Percentiles rank a stretch among this genome's conserved stretches.
These are phyloP conservation scores for Kwoniella botswanensis DNA, from an alignment of 768 basidiomycete genomes.

Conservation along the genomic window DNA sequence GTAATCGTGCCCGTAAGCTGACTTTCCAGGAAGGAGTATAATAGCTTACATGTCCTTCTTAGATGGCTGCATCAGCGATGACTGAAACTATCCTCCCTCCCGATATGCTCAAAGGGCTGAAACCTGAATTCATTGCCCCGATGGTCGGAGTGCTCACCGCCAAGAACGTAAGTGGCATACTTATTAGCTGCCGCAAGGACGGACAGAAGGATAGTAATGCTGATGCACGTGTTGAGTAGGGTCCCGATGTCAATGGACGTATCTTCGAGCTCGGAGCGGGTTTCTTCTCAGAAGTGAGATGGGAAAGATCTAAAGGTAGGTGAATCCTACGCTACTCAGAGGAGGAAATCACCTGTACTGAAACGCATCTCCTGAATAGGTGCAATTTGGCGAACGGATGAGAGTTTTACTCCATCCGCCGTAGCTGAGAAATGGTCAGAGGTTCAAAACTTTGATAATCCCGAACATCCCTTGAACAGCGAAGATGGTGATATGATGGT, in stretches of 20 bases:
- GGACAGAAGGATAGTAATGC: neutral
- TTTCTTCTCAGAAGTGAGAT: conserved; percentile 86
- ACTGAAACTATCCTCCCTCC: conserved; percentile 93
- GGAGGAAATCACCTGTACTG: neutral
- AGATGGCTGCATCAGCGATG: conserved; percentile 97
- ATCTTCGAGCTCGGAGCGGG: conserved; percentile 93
- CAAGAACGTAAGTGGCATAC: conserved; percentile 64
- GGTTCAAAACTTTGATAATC: conserved; percentile 75
- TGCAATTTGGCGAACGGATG: conserved; percentile 84
- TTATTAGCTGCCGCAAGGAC: neutral
- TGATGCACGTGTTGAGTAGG: conserved; percentile 31
- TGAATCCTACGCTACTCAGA: neutral
- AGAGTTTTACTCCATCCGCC: conserved; percentile 90
- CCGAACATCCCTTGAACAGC: conserved; percentile 70
- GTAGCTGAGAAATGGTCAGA: conserved; percentile 85
- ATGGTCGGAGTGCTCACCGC: conserved; percentile 87
- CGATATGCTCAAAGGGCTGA: conserved; percentile 84
- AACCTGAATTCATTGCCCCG: conserved; percentile 92
- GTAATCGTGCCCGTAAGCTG: conserved; percentile 83
- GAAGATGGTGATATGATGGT: conserved; percentile 63
- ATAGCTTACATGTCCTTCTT: neutral
- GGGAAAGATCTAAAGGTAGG: conserved; percentile 88
- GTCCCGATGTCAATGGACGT: conserved; percentile 58
- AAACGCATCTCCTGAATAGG: conserved; percentile 27
- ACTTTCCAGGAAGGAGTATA: neutral